Evolutionary conservation across 495 filamentous ascomycete species (phyloP), one percentile per base, ranked within the genome.

Genomic region (Hypoxylon rickii): DNA sequence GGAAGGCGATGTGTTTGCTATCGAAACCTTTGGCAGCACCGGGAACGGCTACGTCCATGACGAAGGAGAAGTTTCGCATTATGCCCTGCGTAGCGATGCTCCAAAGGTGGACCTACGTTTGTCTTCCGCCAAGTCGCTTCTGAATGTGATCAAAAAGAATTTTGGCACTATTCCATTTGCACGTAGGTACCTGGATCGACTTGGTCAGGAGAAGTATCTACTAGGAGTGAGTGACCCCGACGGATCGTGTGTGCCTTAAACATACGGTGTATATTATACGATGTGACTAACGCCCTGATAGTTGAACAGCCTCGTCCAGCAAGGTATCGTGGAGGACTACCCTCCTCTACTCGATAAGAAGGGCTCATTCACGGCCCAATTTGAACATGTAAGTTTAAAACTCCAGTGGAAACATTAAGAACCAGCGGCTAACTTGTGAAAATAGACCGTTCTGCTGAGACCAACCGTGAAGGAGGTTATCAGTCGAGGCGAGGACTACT

Each of bases 311-410:
- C 79, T 97, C 44, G 90, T 96, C 13, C 77, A 81, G 7, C 83
- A 80, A 43, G 92, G 90, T 10, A 90, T 97, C 62, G 89, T 97
- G 17, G 89, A 96, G 70, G 84, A 87, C 33, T 96, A 97, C 66
- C 90, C 91, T 1, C 92, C 92, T 16, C 78, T 97, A 38, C 85
- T 86, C 53, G 92, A 97, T 77, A 85, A 90, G 74, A 96, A 96
- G 83, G 92, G 92, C 47, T 93, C 89, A 16, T 97, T 94, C 70
- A 96, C 92, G 15, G 92, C 92, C 56, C 92, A 97, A 73, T 96
- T 79, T 65, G 92, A 97, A 80, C 92, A 97, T 79, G 90, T 94
- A 76, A 80, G 88, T 70, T 54, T 21, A 20, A 29, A 52, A 36
- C 41, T 5, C 3, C 24, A 20, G 15, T 46, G 7, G 3, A 19